Evolutionary conservation across 306 rosid species (phyloP).

Genomic region (Vigna angularis): DNA sequence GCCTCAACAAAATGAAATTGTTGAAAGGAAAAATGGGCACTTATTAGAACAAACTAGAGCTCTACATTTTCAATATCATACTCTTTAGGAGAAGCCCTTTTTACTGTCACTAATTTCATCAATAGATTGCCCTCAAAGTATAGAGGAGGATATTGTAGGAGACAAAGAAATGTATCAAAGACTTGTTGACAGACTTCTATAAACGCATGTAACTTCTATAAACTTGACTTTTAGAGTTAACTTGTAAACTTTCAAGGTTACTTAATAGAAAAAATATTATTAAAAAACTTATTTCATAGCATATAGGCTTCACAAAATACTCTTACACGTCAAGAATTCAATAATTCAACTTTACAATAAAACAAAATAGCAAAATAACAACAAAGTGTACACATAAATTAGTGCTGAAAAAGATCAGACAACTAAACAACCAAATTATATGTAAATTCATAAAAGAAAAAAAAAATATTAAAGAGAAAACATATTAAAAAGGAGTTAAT

Average conservation of each 20-base stretch:
- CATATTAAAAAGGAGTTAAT: background rate
- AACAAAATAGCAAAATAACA: background rate
- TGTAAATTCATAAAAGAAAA: background rate
- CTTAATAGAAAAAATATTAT: background rate
- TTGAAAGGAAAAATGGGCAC: too few relatives aligned
- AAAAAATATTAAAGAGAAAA: background rate
- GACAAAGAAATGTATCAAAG: too few relatives aligned
- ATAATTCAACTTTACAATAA: background rate
- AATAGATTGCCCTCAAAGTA: too few relatives aligned
- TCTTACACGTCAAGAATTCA: background rate
- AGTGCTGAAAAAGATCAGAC: background rate
- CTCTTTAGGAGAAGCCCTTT: too few relatives aligned
- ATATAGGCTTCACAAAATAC: background rate
- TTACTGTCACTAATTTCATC: too few relatives aligned
- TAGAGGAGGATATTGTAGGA: too few relatives aligned
- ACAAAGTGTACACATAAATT: background rate
- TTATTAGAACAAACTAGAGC: too few relatives aligned
- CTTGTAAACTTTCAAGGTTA: background rate
- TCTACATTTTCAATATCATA: too few relatives aligned
- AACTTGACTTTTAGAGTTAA: background rate
- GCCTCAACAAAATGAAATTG: too few relatives aligned
- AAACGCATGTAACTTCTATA: background rate
- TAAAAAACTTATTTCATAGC: background rate
- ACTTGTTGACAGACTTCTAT: too few relatives aligned
- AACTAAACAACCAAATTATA: background rate